Percentiles rank a stretch among this genome's conserved stretches.
phyloP scores from a whole-genome alignment of 495 filamentous ascomycete species.

The Penicillium turbatum region DNA sequence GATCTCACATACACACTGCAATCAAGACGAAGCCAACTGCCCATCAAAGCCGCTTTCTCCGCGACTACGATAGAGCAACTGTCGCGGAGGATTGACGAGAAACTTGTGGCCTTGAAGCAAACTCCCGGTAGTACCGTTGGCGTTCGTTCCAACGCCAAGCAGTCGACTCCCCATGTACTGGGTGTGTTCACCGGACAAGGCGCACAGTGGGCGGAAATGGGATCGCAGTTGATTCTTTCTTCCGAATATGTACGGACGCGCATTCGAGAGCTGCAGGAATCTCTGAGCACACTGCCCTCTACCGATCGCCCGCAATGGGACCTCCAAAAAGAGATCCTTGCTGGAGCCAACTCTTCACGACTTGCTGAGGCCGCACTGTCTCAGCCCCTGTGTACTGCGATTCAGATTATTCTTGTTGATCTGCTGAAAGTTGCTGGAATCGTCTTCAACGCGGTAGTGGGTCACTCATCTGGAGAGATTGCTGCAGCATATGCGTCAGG shows the following conservation, averaged over 20 bases:
- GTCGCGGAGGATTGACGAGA: not conserved
- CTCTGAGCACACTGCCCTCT: not conserved
- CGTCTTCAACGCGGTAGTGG: constrained; percentile 16
- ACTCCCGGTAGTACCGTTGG: not conserved
- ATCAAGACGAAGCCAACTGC: not conserved
- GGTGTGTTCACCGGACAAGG: not conserved
- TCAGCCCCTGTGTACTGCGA: constrained; percentile 38
- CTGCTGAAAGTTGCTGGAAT: constrained; percentile 15
- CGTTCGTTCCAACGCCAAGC: not conserved
- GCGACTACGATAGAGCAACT: not conserved
- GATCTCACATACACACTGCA: not conserved
- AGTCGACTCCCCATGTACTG: not conserved
- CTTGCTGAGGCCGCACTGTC: constrained; percentile 16
- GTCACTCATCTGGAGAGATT: constrained; percentile 36
- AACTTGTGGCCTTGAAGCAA: not conserved
- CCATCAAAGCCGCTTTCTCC: not conserved
- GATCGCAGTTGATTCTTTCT: not conserved
- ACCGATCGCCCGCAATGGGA: not conserved
- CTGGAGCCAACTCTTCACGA: not conserved
- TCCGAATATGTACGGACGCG: not conserved
- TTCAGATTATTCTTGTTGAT: constrained; percentile 27
- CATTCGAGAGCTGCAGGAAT: not conserved
- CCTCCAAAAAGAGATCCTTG: not conserved
- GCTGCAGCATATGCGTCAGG: constrained; percentile 34
- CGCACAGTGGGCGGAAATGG: not conserved